phyloP scores from a whole-genome alignment of 371 early-diverging fungal genomes.

The Mortierella sp. region DNA sequence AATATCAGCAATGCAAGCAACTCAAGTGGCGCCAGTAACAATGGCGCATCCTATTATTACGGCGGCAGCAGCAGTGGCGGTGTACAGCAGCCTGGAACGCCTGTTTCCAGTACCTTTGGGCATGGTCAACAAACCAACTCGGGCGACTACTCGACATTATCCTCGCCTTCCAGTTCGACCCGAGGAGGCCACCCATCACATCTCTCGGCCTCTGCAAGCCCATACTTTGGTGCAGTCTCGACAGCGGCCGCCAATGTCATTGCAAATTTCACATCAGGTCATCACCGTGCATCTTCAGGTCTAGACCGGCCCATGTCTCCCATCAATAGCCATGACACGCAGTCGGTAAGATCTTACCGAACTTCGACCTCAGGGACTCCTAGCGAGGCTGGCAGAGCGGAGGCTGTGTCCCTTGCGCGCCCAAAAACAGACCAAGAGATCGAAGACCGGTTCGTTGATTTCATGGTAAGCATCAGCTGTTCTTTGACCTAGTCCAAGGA shows the following conservation, averaged over 20 bases:
- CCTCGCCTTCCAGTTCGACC: constrained; percentile 22
- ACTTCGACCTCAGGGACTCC: constrained; percentile 21
- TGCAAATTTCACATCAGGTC: constrained; percentile 29
- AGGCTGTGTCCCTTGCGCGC: constrained; percentile 9
- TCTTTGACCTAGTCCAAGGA: neutral
- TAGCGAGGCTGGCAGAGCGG: constrained; percentile 18
- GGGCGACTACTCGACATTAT: constrained; percentile 31
- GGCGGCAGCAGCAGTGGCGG: constrained; percentile 2
- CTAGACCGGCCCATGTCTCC: constrained; percentile 38
- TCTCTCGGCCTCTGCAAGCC: constrained; percentile 19
- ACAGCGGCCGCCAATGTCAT: constrained; percentile 31
- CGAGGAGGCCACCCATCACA: constrained; percentile 11
- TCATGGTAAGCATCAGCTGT: constrained; percentile 3
- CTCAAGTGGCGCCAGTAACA: constrained; percentile 6
- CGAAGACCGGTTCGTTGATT: constrained; percentile 12
- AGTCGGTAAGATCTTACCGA: constrained; percentile 22
- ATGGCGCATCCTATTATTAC: constrained; percentile 7
- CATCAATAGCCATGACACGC: constrained; percentile 22
- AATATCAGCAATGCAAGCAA: constrained; percentile 7
- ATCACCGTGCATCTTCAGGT: constrained; percentile 35
- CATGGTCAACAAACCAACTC: constrained; percentile 37
- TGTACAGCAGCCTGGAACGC: constrained; percentile 1
- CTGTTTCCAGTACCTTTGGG: neutral
- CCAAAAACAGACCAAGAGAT: constrained; percentile 6
- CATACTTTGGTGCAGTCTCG: constrained; percentile 42